A percentile compares a stretch with the other conserved stretches of the same genome.
phyloP scores from a whole-genome alignment of 1,284 basidiomycete species.

The Pholiota adiposa region DNA sequence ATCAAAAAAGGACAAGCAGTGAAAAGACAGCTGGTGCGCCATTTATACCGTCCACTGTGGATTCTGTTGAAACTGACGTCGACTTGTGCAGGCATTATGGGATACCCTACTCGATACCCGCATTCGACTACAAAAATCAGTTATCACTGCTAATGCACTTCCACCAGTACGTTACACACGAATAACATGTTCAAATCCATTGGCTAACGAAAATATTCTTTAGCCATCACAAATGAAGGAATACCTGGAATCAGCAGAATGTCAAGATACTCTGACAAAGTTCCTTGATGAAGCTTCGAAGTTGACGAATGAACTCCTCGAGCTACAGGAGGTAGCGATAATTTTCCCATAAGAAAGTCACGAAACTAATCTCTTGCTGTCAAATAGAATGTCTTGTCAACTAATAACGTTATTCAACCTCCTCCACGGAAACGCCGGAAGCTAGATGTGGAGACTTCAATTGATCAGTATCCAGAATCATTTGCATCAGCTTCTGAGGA shows the following conservation, averaged over 20 bases:
- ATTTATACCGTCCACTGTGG: slow-evolving; percentile 1
- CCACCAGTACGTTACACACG: slow-evolving; percentile 47
- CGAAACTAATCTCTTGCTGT: slow-evolving; percentile 12
- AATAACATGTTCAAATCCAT: slow-evolving; percentile 5
- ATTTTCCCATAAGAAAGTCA: neutral
- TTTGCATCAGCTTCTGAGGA: slow-evolving; percentile 50
- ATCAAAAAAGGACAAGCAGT: slow-evolving; percentile 82
- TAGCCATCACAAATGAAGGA: slow-evolving; percentile 39
- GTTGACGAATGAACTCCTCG: slow-evolving; percentile 70
- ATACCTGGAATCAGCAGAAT: slow-evolving; percentile 35
- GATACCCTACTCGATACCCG: slow-evolving; percentile 85
- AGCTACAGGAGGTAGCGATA: slow-evolving; percentile 61
- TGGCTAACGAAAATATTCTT: slow-evolving; percentile 14
- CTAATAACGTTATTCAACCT: slow-evolving; percentile 50
- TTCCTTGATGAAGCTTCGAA: slow-evolving; percentile 62
- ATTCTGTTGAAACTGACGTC: slow-evolving; percentile 7
- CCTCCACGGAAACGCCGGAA: slow-evolving; percentile 67
- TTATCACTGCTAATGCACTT: slow-evolving; percentile 65
- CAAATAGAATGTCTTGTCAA: slow-evolving; percentile 45
- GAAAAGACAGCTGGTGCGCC: slow-evolving; percentile 77
- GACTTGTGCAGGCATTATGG: slow-evolving; percentile 67
- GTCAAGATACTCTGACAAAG: slow-evolving; percentile 43
- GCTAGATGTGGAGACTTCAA: slow-evolving; percentile 36
- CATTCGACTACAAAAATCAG: slow-evolving; percentile 87
- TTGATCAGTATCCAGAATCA: slow-evolving; percentile 41